phyloP scores from a whole-genome alignment of 768 basidiomycete genomes.

The Mycena pura region DNA sequence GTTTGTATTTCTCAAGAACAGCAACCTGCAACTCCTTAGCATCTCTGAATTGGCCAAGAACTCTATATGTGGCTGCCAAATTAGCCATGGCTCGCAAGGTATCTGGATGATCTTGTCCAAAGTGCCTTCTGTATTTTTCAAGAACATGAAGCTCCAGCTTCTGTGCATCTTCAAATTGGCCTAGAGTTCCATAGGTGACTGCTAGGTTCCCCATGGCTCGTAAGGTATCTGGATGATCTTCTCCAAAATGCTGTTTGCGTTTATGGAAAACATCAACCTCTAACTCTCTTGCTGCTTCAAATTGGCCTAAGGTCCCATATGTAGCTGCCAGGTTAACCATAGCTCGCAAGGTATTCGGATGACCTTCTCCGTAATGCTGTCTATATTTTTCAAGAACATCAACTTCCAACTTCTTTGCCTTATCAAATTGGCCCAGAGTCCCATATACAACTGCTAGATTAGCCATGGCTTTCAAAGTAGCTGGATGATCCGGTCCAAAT shows the following conservation, averaged over 20 bases:
- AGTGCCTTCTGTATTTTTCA: background rate
- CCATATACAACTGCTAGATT: background rate
- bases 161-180: conserved; percentile 5
- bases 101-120: conserved; percentile 16
- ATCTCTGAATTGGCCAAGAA: background rate
- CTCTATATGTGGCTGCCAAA: conserved; percentile 3
- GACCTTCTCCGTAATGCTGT: background rate
- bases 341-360: conserved; percentile 10
- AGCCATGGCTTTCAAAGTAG: background rate
- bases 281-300: background rate
- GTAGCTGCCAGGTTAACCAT: conserved; percentile 16
- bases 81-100: conserved; percentile 6
- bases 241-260: background rate
- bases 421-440: background rate
- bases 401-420: background rate
- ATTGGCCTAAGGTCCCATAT: background rate
- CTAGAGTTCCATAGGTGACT: conserved; percentile 1
- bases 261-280: background rate
- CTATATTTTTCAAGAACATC: background rate
- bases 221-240: conserved; percentile 11
- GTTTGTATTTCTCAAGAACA: background rate
- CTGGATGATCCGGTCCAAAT: background rate
- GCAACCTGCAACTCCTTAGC: background rate
- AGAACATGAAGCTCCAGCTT: background rate
- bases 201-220: conserved; percentile 10